These are phyloP conservation scores for Phascolomyces articulosus DNA, from an alignment of 371 early-diverging fungal species.

Conservation along the genomic window DNA sequence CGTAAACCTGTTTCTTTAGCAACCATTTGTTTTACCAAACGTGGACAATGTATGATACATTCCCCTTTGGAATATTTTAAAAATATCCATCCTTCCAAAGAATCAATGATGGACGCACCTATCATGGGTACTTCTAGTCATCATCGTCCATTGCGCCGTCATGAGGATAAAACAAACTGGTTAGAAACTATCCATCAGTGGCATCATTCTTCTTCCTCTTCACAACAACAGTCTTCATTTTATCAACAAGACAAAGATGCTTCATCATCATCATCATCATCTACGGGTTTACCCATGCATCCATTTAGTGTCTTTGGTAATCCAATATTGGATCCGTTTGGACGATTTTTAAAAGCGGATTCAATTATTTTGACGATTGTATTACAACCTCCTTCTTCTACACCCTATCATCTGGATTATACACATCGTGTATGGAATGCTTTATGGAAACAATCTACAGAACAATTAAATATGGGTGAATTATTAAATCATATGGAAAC, in stretches of 20 bases:
- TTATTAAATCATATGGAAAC: too few relatives aligned
- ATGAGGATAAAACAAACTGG: slow-evolving; percentile 31
- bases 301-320: slow-evolving; percentile 59
- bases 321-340: slow-evolving; percentile 27
- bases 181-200: slow-evolving; percentile 33
- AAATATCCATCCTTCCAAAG: too few relatives aligned
- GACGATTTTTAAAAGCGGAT: slow-evolving; percentile 42
- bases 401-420: slow-evolving; percentile 1
- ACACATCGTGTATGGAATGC: slow-evolving; percentile 46
- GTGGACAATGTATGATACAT: slow-evolving; percentile 54
- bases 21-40: slow-evolving; percentile 22
- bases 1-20: slow-evolving; percentile 23
- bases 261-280: too few relatives aligned
- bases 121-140: not conserved
- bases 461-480: slow-evolving; percentile 6
- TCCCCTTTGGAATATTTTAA: slow-evolving; percentile 61
- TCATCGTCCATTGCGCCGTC: too few relatives aligned
- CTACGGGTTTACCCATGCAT: slow-evolving; percentile 52
- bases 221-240: too few relatives aligned
- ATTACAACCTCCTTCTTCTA: too few relatives aligned
- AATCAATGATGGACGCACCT: slow-evolving; percentile 12
- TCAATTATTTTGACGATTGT: slow-evolving; percentile 49
- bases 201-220: too few relatives aligned
- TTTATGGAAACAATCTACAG: slow-evolving; percentile 35
- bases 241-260: slow-evolving; percentile 18